phyloP scores from a whole-genome alignment of 1,139 yeast genomes.

The Pichia sorboxylosa region DNA sequence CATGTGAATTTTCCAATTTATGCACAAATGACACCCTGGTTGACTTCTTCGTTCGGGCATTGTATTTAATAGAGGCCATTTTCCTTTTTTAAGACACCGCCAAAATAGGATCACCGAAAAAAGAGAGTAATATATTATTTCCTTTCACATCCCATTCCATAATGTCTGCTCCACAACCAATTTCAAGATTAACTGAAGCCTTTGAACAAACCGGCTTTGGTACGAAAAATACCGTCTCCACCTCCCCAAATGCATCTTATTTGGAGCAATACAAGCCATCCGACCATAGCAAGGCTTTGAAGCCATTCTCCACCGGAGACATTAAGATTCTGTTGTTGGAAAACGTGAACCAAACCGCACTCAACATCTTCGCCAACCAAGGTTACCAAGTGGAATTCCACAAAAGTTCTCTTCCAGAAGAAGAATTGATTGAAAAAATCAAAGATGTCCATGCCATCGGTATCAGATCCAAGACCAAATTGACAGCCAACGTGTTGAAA shows the following conservation, averaged over 20 bases:
- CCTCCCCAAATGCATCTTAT: slow-evolving; percentile 54
- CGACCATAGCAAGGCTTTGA: slow-evolving; percentile 56
- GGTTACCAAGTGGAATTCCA: slow-evolving; percentile 96
- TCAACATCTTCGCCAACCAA: slow-evolving; percentile 70
- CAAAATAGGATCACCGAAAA: no score
- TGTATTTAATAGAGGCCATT: no score
- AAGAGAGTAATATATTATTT: no score
- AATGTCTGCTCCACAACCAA: slow-evolving; percentile 65
- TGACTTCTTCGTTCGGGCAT: no score
- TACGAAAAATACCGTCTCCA: slow-evolving; percentile 51
- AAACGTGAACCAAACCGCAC: slow-evolving; percentile 87
- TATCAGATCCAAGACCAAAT: slow-evolving; percentile 90
- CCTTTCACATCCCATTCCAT: no score
- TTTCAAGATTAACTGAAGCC: slow-evolving; percentile 39
- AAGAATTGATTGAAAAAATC: slow-evolving; percentile 88
- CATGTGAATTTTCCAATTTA: no score
- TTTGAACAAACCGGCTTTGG: slow-evolving; percentile 42
- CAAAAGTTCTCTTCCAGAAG: slow-evolving; percentile 84
- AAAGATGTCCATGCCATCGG: slow-evolving; percentile 93
- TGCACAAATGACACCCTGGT: no score
- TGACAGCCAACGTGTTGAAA: slow-evolving; percentile 65
- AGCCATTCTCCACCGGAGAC: slow-evolving; percentile 86
- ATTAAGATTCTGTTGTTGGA: slow-evolving; percentile 83
- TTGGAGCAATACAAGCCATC: slow-evolving; percentile 36
- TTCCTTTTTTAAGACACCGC: no score